These are phyloP conservation scores for Puccinia triticina DNA, from an alignment of 1,284 basidiomycete genomes.

Conservation along the genomic window DNA sequence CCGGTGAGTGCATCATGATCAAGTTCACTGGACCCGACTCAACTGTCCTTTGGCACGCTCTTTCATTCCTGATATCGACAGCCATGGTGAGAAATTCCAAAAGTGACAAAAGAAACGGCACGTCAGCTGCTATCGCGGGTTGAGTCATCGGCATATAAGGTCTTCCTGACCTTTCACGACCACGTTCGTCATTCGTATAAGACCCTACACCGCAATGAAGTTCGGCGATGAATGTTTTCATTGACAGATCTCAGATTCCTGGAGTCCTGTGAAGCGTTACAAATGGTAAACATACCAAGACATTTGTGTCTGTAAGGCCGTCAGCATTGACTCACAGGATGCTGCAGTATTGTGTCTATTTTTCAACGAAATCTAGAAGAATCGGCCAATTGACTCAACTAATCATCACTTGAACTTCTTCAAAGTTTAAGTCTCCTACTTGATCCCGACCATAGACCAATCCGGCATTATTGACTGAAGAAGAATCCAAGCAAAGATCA, in stretches of 20 bases:
- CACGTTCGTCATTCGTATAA: slow-evolving; percentile 43
- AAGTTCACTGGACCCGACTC: background rate
- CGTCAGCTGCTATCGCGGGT: slow-evolving; percentile 47
- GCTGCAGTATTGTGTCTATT: background rate
- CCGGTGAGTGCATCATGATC: background rate
- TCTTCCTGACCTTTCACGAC: slow-evolving; percentile 43
- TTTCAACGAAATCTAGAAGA: background rate
- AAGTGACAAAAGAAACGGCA: background rate
- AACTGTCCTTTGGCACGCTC: slow-evolving; percentile 76
- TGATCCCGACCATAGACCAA: slow-evolving; percentile 44
- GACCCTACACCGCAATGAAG: slow-evolving; percentile 24
- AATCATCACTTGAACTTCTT: slow-evolving; percentile 48
- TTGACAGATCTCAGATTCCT: background rate
- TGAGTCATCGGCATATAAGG: background rate
- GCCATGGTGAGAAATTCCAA: slow-evolving; percentile 16
- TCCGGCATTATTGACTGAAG: slow-evolving; percentile 40
- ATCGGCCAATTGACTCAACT: slow-evolving; percentile 38
- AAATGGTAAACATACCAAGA: slow-evolving; percentile 21
- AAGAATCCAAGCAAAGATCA: background rate
- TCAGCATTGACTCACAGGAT: background rate
- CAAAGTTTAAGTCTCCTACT: slow-evolving; percentile 47
- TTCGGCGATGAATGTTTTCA: background rate
- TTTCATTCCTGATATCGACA: slow-evolving; percentile 75
- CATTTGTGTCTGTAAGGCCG: slow-evolving; percentile 35
- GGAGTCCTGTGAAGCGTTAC: background rate